These are phyloP conservation scores for Glycine soja DNA, from an alignment of 306 rosid genomes.

Conservation along the genomic window DNA sequence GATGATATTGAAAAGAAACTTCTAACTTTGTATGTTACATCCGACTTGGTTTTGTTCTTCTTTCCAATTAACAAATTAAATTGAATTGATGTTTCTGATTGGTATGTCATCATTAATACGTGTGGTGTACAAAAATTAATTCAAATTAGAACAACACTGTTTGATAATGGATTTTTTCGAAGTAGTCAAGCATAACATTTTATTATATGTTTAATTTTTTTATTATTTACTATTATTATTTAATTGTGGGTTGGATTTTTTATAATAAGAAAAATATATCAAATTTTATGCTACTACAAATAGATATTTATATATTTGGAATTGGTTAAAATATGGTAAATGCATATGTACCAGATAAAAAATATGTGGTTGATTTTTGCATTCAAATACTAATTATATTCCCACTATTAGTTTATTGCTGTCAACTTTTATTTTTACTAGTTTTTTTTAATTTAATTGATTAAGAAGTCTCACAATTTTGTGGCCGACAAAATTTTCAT, in stretches of 20 bases:
- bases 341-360: too few relatives aligned
- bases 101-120: constrained; percentile 37
- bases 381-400: constrained; percentile 2
- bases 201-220: neutral
- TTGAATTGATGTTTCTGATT: too few relatives aligned
- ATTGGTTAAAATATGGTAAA: too few relatives aligned
- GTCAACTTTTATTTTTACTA: neutral
- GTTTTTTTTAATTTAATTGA: constrained; percentile 10
- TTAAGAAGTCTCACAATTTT: neutral
- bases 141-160: too few relatives aligned
- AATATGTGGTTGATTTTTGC: neutral
- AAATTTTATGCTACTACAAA: too few relatives aligned
- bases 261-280: neutral
- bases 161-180: constrained; percentile 28
- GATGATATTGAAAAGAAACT: too few relatives aligned
- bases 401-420: too few relatives aligned
- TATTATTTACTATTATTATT: neutral
- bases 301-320: too few relatives aligned
- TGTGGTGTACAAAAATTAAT: constrained; percentile 31
- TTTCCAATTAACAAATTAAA: neutral
- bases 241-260: neutral
- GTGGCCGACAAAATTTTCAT: constrained; percentile 37
- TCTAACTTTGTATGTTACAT: neutral
- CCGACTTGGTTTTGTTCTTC: neutral
- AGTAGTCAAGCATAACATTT: constrained; percentile 7